Evolutionary conservation across 768 basidiomycete genomes (phyloP).

Genomic region (Tricholoma hemisulphureum): DNA sequence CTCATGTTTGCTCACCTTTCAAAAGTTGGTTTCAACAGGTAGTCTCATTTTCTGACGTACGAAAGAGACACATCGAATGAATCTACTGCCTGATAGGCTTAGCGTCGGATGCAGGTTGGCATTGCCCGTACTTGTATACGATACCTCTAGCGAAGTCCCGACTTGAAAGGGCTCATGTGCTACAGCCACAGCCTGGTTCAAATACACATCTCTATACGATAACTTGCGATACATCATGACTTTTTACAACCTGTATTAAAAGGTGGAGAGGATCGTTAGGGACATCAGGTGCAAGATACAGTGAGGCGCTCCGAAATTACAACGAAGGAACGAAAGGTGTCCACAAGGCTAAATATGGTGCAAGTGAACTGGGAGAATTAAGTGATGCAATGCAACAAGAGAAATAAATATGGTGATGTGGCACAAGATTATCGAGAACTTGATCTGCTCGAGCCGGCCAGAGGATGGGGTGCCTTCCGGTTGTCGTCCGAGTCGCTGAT

Average conservation of each 20-base stretch:
- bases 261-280: neutral
- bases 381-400: conserved; percentile 1
- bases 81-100: too few species aligned
- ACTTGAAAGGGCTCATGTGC: too few species aligned
- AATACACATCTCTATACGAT: too few species aligned
- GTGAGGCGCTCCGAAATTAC: neutral
- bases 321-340: neutral
- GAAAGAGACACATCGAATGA: too few species aligned
- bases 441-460: conserved; percentile 17
- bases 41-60: too few species aligned
- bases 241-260: neutral
- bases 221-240: neutral
- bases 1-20: too few species aligned
- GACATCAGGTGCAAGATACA: neutral
- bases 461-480: conserved; percentile 5
- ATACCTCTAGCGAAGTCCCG: too few species aligned
- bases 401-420: neutral
- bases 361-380: too few species aligned
- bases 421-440: conserved; percentile 8
- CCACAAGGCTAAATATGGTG: neutral
- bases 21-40: too few species aligned
- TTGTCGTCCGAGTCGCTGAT: conserved; percentile 11
- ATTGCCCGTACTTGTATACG: too few species aligned
- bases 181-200: too few species aligned
- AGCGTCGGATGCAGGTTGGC: too few species aligned